Base-by-base conservation (phyloP, 225 moss, liverwort and hornwort genomes). In the Polytrichum formosum region DNA sequence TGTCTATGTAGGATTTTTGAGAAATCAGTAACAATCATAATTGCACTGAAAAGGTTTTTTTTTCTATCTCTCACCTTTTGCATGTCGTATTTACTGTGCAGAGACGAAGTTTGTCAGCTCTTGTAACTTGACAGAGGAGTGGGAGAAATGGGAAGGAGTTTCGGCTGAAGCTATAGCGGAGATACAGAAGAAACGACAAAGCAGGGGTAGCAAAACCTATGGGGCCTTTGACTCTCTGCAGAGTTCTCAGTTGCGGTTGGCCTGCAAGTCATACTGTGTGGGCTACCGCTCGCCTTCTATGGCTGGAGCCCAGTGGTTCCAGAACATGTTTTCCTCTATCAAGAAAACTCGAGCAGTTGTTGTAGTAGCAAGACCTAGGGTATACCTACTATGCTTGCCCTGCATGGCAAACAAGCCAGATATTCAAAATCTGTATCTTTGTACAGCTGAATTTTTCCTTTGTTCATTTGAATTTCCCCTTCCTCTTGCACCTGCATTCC, bases 101-200 rank as follows among this genome's bases (percentile, higher is more conserved):
- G 89, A 89, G 74, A 83, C 85, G 20, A 83, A 78, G 74, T 89
- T 89, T 68, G 76, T 83, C 70, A 86, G 81, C 83, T 81, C 81
- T 19, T 89, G 83, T 69, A 71, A 69, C 21, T 59, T 23, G 33
- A 26, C 59, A 56, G 64, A 62, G 26, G 26, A 72, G 23, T 55
- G 68, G 18, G 54, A 30, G 69, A 70, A 63, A 7, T 70, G 25
- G 78, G 78, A 55, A 73, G 62, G 59, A 46, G 3, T 46, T 46
- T 46, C 16, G 73, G 80, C 83, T 56, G 63, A 66, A 55, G 55
- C 75, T 23, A 59, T 87, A 67, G 87, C 80, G 8, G 71, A 74
- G 30, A 33, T 66, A 21, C 69, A 69, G 7, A 80, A 83, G 80
- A 46, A 46, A 46, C 74, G 63, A 31, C 87, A 83, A 58, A 64